Conservation (phyloP, 1,284 basidiomycete genomes). For the Marasmius oreades region DNA sequence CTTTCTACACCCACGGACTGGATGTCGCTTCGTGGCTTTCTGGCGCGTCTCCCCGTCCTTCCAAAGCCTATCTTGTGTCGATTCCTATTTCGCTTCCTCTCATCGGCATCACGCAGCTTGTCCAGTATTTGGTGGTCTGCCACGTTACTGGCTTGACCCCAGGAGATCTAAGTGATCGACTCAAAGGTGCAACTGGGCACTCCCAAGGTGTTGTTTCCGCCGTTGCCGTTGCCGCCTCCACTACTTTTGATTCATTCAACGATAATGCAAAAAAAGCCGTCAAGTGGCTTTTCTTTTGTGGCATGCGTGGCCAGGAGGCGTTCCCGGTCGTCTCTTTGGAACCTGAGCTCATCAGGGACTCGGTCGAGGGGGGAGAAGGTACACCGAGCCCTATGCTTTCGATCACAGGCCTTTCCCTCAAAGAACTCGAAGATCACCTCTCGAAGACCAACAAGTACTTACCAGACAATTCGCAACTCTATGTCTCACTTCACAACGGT, state of each 20-base stretch:
- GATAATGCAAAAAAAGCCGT: constrained; percentile 82
- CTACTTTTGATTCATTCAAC: constrained; percentile 70
- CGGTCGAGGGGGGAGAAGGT: constrained; percentile 91
- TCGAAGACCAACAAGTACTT: constrained; percentile 88
- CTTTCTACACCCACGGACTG: constrained; percentile 81
- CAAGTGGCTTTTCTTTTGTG: constrained; percentile 91
- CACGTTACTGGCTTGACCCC: constrained; percentile 75
- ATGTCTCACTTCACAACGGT: constrained; percentile 90
- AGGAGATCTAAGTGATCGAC: constrained; percentile 71
- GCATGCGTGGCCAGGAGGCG: constrained; percentile 88
- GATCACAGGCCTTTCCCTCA: constrained; percentile 79
- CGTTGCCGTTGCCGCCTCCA: constrained; percentile 81
- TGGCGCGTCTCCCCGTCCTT: constrained; percentile 66
- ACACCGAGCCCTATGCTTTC: constrained; percentile 92
- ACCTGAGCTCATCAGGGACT: constrained; percentile 83
- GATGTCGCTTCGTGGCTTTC: constrained; percentile 86
- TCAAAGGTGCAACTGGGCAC: constrained; percentile 92
- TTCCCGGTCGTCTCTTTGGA: constrained; percentile 95
- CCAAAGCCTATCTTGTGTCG: constrained; percentile 87
- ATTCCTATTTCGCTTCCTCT: constrained; percentile 95
- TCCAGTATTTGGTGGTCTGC: constrained; percentile 85
- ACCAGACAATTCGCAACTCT: constrained; percentile 73
- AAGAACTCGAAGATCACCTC: constrained; percentile 81
- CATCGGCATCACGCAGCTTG: constrained; percentile 94
- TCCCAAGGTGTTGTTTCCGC: constrained; percentile 96